Conservation (phyloP, 2,329 filamentous ascomycete species). For the Paecilomyces fulvus region DNA sequence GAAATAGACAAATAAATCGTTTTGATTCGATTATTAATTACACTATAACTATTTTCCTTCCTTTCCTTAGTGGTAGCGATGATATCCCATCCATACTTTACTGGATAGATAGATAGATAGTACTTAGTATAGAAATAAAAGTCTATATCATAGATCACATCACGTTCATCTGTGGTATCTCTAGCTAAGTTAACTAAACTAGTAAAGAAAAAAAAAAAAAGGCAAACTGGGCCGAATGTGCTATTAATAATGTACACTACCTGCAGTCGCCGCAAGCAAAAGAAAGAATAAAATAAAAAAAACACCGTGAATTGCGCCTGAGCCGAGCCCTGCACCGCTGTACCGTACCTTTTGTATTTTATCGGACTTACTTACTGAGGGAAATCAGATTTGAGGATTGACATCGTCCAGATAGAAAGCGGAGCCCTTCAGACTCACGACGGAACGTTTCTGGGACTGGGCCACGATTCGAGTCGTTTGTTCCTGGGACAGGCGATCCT, state of each 20-base stretch:
- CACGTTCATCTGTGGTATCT: neutral
- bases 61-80: neutral
- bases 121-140: neutral
- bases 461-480: conserved; percentile 19
- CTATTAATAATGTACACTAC: neutral
- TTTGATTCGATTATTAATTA: neutral
- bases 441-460: conserved; percentile 13
- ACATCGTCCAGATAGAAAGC: conserved; percentile 25
- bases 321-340: neutral
- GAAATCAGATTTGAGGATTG: conserved; percentile 9
- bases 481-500: conserved; percentile 11
- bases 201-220: conserved; percentile 1
- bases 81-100: too few species aligned
- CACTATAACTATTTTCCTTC: neutral
- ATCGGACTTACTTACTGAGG: neutral
- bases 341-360: neutral
- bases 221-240: neutral
- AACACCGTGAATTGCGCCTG: neutral
- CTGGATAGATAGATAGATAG: too few species aligned
- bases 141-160: neutral
- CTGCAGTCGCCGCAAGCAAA: neutral
- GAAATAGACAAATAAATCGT: neutral
- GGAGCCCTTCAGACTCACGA: conserved; percentile 22
- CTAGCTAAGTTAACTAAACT: neutral
- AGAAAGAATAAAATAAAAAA: neutral